Percentiles rank a stretch among this genome's conserved stretches.
Conservation (phyloP, 2,329 filamentous ascomycete genomes). For the Cladophialophora yegresii region DNA sequence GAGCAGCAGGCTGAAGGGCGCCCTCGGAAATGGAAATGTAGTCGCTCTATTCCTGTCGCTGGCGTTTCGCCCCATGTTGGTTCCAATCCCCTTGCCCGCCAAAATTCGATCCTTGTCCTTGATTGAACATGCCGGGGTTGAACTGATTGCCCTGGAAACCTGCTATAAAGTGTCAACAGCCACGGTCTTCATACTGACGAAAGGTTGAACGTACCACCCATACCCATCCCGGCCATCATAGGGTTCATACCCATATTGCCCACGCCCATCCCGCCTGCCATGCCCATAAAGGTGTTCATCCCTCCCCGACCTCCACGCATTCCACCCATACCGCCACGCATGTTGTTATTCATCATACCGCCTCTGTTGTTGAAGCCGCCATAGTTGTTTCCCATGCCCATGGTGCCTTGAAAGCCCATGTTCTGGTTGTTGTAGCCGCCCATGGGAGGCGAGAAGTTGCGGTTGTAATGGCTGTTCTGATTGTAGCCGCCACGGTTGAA, state of each 20-base stretch:
- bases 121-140: constrained; percentile 70
- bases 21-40: not conserved
- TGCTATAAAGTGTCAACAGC: constrained; percentile 12
- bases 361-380: constrained; percentile 56
- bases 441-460: constrained; percentile 50
- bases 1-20: not conserved
- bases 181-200: constrained; percentile 16
- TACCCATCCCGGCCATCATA: constrained; percentile 56
- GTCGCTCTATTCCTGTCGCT: constrained; percentile 64
- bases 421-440: constrained; percentile 53
- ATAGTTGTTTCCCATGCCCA: constrained; percentile 56
- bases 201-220: constrained; percentile 48
- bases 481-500: constrained; percentile 52
- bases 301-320: constrained; percentile 62
- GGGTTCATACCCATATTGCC: constrained; percentile 64
- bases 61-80: constrained; percentile 77
- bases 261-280: constrained; percentile 54
- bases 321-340: constrained; percentile 54
- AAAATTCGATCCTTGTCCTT: constrained; percentile 42
- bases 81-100: constrained; percentile 63
- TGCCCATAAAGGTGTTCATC: constrained; percentile 59
- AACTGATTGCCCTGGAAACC: constrained; percentile 52
- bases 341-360: constrained; percentile 56
- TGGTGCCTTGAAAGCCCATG: constrained; percentile 50
- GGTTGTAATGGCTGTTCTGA: constrained; percentile 46